Base-by-base conservation (phyloP, 1,284 basidiomycete species). In the Ceraceosorus guamensis region DNA sequence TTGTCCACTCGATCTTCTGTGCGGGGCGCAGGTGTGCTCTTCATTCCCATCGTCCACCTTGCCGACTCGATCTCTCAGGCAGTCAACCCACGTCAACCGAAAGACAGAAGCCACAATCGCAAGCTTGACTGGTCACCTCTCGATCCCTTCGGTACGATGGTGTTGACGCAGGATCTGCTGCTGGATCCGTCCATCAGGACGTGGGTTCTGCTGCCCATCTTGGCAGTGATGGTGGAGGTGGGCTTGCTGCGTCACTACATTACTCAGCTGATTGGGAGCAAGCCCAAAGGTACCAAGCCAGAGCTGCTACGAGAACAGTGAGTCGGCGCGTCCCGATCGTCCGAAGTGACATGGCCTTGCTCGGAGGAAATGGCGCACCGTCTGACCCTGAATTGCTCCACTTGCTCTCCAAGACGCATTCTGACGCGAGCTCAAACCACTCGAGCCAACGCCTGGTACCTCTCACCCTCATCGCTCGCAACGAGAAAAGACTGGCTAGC, bases 161-260 rank as follows among this genome's bases (percentile, higher is more conserved):
- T 24, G 3, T 24, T 24, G 24, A 24, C 24, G 24, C 24, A 24
- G 24, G 24, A 24, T 24, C 52, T 70, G 32, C 63, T 70, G 13
- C 63, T 70, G 24, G 68, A 70, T 55, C 67, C 67, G 52, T 66
- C 71, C 2, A 66, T 67, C 30, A 68, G 80, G 75, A 78, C 81
- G 67, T 82, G 81, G 82, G 82, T 98, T 46, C 79, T 99, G 57
- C 88, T 98, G 77, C 95, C 95, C 56, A 95, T 99, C 78, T 93
- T 91, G 47, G 80, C 96, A 63, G 91, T 98, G 77, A 97, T 98
- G 91, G 89, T 98, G 63, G 81, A 98, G 43, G 92, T 97, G 50
- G 95, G 95, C 33, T 82, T 99, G 50, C 80, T 98, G 33, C 81
- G 95, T 62, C 91, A 97, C 78, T 95, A 97, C 78, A 86, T 98